Base-by-base conservation (phyloP, 495 filamentous ascomycete species). In the Amphirosellinia nigrospora region DNA sequence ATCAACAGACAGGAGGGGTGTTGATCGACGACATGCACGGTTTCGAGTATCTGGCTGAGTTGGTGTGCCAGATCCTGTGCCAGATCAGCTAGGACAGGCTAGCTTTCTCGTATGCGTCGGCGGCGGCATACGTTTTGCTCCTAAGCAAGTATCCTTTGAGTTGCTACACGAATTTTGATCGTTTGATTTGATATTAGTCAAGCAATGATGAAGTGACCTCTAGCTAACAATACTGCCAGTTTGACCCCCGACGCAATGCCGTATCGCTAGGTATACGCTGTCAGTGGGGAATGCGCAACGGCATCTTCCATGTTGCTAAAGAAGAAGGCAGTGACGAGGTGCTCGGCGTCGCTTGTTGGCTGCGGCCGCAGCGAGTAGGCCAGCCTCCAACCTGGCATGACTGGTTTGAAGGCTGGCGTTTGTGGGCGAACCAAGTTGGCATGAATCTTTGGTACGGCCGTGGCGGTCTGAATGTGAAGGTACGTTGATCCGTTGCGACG, bases 341-440 rank as follows among this genome's bases (percentile, higher is more conserved):
- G 39, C 81, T 90, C 59, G 90, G 90, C 7, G 84, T 89, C 63
- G 83, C 86, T 63, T 90, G 88, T 84, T 92, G 90, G 90, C 80
- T 88, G 56, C 82, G 84, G 0, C 90, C 90, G 0, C 78, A 78
- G 21, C 75, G 74, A 3, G 73, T 79, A 13, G 71, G 73, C n/a
- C 70, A 83, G 50, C 80, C 82, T 15, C 77, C 81, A 56, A 81
- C 79, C 55, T 91, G 89, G 86, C 72, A 79, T n/a, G 79, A 82
- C 50, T 90, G 85, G 84, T 72, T 82, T 6, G 86, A 89, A 53
- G 80, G 77, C 64, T 90, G 88, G 86, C 79, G 82, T 50, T 82
- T 92, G 59, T 91, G 87, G 75, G 70, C 86, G 52, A 80, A 82
- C 34, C 90, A 92, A 68, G 79, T 90, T 32, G 75, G 83, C 46